These are phyloP conservation scores for Galeopsis tetrahit DNA, from an alignment of 257 asterid genomes.

Conservation along the genomic window DNA sequence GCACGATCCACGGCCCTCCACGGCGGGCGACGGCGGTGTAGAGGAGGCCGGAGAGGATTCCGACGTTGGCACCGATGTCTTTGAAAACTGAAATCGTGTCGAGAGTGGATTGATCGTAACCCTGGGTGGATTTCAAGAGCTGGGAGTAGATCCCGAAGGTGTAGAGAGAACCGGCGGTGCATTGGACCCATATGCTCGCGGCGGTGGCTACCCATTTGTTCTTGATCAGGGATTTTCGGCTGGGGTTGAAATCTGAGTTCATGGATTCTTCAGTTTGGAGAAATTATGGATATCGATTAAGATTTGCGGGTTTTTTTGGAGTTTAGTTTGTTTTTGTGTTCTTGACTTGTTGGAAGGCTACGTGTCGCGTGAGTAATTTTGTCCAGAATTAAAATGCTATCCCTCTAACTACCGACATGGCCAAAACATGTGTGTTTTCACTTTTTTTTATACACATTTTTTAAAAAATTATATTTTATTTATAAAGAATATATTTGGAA, in stretches of 20 bases:
- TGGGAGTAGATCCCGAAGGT: conserved; percentile 87
- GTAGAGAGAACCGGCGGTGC: conserved; percentile 88
- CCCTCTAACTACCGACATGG: too few species aligned
- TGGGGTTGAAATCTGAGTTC: conserved; percentile 57
- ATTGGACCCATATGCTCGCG: conserved; percentile 93
- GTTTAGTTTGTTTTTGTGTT: too few species aligned
- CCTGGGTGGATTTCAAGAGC: conserved; percentile 68
- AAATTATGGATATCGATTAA: not conserved
- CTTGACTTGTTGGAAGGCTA: not conserved
- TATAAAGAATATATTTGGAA: too few species aligned
- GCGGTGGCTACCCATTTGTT: conserved; percentile 77
- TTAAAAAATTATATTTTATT: too few species aligned
- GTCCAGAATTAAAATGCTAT: too few species aligned
- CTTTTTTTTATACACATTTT: too few species aligned
- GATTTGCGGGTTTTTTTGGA: not conserved
- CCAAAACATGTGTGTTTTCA: too few species aligned
- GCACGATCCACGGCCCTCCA: conserved; percentile 78
- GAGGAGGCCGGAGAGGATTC: conserved; percentile 75
- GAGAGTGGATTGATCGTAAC: conserved; percentile 79
- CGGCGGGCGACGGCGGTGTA: conserved; percentile 55
- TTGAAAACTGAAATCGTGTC: conserved; percentile 78
- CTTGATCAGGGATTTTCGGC: conserved; percentile 50
- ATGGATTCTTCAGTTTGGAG: conserved; percentile 6
- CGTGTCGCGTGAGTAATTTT: not conserved
- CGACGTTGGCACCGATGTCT: conserved; percentile 90